These are phyloP conservation scores for Phyllosticta paracitricarpa DNA, from an alignment of 2,329 filamentous ascomycete genomes.

Conservation along the genomic window DNA sequence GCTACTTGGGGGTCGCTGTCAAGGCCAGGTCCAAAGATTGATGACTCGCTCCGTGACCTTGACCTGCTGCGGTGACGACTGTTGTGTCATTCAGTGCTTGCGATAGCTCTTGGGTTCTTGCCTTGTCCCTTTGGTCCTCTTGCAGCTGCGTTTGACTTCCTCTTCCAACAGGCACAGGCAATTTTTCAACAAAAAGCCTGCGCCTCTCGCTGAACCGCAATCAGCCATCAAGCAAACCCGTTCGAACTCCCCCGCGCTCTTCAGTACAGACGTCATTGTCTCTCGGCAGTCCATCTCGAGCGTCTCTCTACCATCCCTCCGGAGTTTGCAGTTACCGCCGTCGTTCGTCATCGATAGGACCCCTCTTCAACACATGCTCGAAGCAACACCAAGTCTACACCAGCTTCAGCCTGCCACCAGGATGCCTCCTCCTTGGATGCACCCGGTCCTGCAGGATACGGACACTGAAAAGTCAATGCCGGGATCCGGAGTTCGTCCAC, in stretches of 20 bases:
- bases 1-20: not conserved
- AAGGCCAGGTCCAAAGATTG: not conserved
- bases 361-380: not conserved
- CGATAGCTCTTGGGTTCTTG: not conserved
- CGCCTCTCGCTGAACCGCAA: not conserved
- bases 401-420: not conserved
- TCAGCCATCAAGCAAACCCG: not conserved
- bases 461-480: not conserved
- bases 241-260: not conserved
- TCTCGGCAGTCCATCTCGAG: not conserved
- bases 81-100: not conserved
- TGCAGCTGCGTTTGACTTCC: not conserved
- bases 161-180: not conserved
- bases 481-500: not conserved
- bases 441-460: conserved; percentile 1
- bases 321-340: not conserved
- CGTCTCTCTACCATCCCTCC: not conserved
- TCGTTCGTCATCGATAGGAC: not conserved
- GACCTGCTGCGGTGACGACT: not conserved
- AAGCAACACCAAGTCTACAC: not conserved
- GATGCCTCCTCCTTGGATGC: conserved; percentile 8
- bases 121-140: not conserved
- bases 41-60: not conserved
- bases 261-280: not conserved
- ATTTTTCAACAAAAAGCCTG: not conserved